Percentiles rank a stretch among this genome's conserved stretches.
phyloP scores from a whole-genome alignment of 768 basidiomycete genomes.

The Dioszegia hungarica region DNA sequence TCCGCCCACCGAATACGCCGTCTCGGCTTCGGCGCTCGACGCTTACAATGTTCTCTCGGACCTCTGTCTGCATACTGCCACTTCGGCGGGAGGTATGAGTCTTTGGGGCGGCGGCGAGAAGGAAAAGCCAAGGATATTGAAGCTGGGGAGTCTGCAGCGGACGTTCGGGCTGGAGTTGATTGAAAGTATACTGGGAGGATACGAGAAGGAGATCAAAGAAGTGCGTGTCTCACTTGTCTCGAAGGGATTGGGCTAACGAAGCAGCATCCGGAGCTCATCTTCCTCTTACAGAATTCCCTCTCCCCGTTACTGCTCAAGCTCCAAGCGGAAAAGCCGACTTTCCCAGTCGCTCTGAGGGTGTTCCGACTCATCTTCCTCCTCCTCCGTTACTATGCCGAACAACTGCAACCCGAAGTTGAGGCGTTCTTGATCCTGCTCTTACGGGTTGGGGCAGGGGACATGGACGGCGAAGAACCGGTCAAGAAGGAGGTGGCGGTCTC shows the following conservation, averaged over 20 bases:
- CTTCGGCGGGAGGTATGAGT: conserved; percentile 2
- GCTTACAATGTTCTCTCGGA: conserved; percentile 88
- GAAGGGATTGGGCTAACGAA: not conserved
- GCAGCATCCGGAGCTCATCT: conserved; percentile 74
- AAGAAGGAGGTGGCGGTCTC: conserved; percentile 51
- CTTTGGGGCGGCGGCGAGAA: conserved; percentile 30
- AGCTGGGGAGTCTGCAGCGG: conserved; percentile 74
- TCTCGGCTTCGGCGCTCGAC: conserved; percentile 75
- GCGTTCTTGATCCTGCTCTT: conserved; percentile 66
- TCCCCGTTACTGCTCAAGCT: conserved; percentile 83
- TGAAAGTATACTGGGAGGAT: conserved; percentile 75
- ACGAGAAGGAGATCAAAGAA: conserved; percentile 53
- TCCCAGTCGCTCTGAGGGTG: conserved; percentile 82
- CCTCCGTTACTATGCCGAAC: conserved; percentile 79
- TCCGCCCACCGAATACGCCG: conserved; percentile 39
- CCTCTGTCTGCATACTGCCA: conserved; percentile 69
- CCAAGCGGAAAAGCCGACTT: conserved; percentile 69
- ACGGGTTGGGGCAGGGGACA: conserved; percentile 51
- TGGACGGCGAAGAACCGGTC: conserved; percentile 27
- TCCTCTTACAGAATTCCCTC: conserved; percentile 82
- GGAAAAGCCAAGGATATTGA: conserved; percentile 71
- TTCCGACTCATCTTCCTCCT: conserved; percentile 90
- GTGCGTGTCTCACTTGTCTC: conserved; percentile 51
- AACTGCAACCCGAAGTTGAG: conserved; percentile 76
- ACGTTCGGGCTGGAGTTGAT: conserved; percentile 96